Percentiles rank a stretch among this genome's conserved stretches.
These are phyloP conservation scores for Picochlorum sp. DNA, from an alignment of 139 green algal species.

Conservation along the genomic window DNA sequence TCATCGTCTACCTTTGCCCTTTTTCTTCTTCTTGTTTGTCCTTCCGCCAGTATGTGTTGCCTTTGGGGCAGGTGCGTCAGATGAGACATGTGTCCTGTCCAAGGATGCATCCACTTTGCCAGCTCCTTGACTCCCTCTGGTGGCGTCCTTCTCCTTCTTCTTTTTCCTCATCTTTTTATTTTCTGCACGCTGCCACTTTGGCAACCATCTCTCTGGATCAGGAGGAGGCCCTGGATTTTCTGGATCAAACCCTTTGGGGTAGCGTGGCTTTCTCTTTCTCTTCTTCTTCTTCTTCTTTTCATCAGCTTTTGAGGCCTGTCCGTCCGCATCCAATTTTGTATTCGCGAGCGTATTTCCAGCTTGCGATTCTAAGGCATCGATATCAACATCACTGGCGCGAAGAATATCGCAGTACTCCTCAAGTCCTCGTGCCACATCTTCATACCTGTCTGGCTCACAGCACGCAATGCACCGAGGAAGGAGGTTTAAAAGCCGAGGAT, in stretches of 20 bases:
- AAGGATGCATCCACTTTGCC: slow-evolving; percentile 44
- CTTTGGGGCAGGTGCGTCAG: background rate
- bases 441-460: slow-evolving; percentile 18
- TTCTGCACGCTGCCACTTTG: slow-evolving; percentile 82
- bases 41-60: background rate
- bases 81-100: slow-evolving; percentile 18
- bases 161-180: slow-evolving; percentile 63
- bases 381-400: too few relatives aligned
- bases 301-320: background rate
- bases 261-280: slow-evolving; percentile 54
- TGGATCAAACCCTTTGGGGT: slow-evolving; percentile 82
- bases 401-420: background rate
- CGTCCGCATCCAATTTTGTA: background rate
- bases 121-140: slow-evolving; percentile 70
- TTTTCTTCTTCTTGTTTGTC: slow-evolving; percentile 7
- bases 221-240: slow-evolving; percentile 63
- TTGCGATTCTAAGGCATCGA: too few relatives aligned
- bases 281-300: slow-evolving; percentile 36
- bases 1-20: slow-evolving; percentile 16
- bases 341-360: too few relatives aligned
- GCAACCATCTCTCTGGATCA: slow-evolving; percentile 93
- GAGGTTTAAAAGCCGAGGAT: slow-evolving; percentile 1
- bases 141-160: slow-evolving; percentile 33
- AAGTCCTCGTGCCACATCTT: slow-evolving; percentile 5
- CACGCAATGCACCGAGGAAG: slow-evolving; percentile 26